Percentiles rank a stretch among this genome's conserved stretches.
Conservation (phyloP, 495 filamentous ascomycete species). For the Daldinia loculata region DNA sequence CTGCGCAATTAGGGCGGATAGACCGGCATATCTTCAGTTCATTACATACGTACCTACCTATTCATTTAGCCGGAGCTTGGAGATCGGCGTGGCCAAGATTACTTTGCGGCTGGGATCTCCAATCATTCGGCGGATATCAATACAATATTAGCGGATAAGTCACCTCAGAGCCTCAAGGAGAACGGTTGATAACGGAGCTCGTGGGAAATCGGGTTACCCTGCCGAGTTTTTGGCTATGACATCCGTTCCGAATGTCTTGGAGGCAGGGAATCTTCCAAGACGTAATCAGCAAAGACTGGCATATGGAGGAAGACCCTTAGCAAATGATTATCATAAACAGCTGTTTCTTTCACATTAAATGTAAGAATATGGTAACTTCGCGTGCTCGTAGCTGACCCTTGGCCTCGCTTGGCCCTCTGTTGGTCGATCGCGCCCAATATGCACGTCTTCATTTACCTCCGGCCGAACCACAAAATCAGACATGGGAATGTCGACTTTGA, state of each 20-base stretch:
- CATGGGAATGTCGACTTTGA: conserved; percentile 4
- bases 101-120: neutral
- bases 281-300: conserved; percentile 9
- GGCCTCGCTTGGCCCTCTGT: conserved; percentile 22
- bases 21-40: neutral
- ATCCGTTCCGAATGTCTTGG: conserved; percentile 3
- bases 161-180: conserved; percentile 12
- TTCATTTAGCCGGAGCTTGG: conserved; percentile 28
- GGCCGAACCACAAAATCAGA: conserved; percentile 13
- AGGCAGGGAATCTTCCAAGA: neutral
- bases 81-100: conserved; percentile 24
- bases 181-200: neutral
- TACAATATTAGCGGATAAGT: conserved; percentile 8
- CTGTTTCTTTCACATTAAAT: neutral
- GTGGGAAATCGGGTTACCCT: conserved; percentile 2
- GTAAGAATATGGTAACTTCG: neutral
- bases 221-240: conserved; percentile 12
- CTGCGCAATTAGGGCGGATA: neutral
- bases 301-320: neutral
- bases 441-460: conserved; percentile 8
- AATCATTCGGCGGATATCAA: conserved; percentile 5
- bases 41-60: neutral
- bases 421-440: conserved; percentile 20
- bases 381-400: conserved; percentile 5
- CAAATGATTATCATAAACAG: neutral